phyloP scores from a whole-genome alignment of 306 rosid genomes.

The Prunus kanzakura region DNA sequence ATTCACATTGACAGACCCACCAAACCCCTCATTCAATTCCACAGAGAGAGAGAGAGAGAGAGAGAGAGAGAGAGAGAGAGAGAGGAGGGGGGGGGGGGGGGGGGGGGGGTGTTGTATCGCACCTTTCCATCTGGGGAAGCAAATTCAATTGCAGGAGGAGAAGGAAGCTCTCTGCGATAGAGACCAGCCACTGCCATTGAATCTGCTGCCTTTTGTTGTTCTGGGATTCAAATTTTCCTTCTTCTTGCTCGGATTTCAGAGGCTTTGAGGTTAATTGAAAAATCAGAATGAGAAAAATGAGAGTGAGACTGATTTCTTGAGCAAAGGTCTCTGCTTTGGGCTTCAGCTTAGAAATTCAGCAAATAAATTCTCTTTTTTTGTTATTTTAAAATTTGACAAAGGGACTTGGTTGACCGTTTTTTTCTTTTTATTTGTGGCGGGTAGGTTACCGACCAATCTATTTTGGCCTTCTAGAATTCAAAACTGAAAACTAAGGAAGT shows the following conservation, averaged over 20 bases:
- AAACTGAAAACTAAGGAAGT: not conserved
- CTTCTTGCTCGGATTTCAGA: no score
- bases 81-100: not conserved
- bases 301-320: not conserved
- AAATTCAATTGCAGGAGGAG: slow-evolving; percentile 67
- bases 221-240: no score
- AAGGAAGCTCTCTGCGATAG: slow-evolving; percentile 64
- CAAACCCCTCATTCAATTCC: not conserved
- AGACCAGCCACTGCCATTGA: slow-evolving; percentile 49
- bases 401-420: not conserved
- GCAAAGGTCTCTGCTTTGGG: not conserved
- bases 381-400: not conserved
- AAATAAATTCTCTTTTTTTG: not conserved
- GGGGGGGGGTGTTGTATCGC: not conserved
- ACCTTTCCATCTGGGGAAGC: slow-evolving; percentile 74
- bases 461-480: not conserved
- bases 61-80: not conserved
- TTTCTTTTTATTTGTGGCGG: slow-evolving; percentile 1
- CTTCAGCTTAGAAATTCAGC: not conserved
- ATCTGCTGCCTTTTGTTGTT: not conserved
- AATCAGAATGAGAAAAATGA: no score
- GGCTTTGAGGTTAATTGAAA: no score
- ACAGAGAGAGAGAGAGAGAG: not conserved
- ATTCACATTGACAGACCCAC: slow-evolving; percentile 2
- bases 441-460: not conserved